phyloP scores from a whole-genome alignment of 2,329 filamentous ascomycete species.

The Apiospora malaysiana region DNA sequence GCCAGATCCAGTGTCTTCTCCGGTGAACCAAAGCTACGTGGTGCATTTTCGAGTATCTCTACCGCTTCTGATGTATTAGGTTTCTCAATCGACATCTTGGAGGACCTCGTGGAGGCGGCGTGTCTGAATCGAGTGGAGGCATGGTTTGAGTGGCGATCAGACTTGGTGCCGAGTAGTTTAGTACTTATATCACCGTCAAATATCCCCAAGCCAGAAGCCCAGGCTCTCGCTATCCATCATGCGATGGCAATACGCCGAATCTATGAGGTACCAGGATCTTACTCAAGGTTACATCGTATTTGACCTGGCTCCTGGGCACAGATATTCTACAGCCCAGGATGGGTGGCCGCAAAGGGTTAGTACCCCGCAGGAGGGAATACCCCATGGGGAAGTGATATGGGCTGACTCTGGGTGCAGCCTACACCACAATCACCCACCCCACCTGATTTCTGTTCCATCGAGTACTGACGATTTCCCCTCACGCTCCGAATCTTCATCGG shows the following conservation, averaged over 20 bases:
- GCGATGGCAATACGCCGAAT: neutral
- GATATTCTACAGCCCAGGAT: neutral
- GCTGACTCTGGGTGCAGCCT: neutral
- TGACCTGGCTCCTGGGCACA: neutral
- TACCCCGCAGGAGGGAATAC: neutral
- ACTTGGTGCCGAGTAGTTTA: neutral
- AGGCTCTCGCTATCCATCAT: neutral
- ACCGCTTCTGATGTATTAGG: neutral
- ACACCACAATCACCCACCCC: neutral
- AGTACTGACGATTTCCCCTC: neutral
- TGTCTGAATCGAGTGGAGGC: neutral
- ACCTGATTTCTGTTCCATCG: neutral
- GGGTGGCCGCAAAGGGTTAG: neutral
- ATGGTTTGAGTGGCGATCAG: neutral
- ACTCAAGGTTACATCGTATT: neutral
- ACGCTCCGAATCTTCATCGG: neutral
- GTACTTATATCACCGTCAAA: neutral
- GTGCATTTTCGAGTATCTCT: neutral
- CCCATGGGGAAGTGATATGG: slow-evolving; percentile 10
- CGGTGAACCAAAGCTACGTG: neutral
- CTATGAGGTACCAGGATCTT: neutral
- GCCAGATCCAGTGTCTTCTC: slow-evolving; percentile 6
- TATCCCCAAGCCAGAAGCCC: too few relatives aligned
- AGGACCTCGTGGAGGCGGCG: too few relatives aligned
- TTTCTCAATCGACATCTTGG: neutral